Evolutionary conservation across 495 filamentous ascomycete species (phyloP), one percentile per base, ranked within the genome.

Genomic region (Rusavskia elegans): DNA sequence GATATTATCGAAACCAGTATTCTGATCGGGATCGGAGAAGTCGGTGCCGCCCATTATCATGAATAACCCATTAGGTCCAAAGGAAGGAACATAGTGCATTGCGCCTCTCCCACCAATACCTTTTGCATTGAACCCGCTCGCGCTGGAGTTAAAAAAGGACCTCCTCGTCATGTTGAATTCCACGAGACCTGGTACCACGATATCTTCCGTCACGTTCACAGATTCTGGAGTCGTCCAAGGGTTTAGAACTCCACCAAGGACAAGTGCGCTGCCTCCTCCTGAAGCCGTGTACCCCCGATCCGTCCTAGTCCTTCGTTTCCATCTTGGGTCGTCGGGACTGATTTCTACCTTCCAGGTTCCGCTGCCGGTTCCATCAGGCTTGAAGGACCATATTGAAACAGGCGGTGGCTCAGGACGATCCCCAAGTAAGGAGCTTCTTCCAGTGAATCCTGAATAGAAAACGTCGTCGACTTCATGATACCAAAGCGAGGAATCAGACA

Each of bases 21-120:
- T 14, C 19, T 29, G 16, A 16, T 41, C 11, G 37, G 11, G 40
- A n/a, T 40, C 30, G 17, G 53, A 21, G 3, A 19, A 21, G 13
- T 41, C 30, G 5, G 17, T 21, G 7, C 57, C 57, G 14, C 59
- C 57, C 23, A 61, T 48, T 16, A 51, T 27, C 21, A 61, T 19
- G 19, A 54, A n/a, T 3, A 61, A 25, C 13, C 59, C 59, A 14
- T 48, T 35, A 38, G 45, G 37, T n/a, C 59, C 59, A 39, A 56
- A 61, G 27, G 41, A 46, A 46, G 59, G 56, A n/a, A 61, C 59
- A 23, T 56, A 61, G 11, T 53, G 50, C 46, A 58, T 46, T 8
- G 27, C 36, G 42, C 55, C 58, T 21, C 21, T n/a, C 3, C 23
- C 10, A 7, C 51, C 40, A 17, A 20, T 20, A 9, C 48, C 50